Evolutionary conservation across 306 rosid genomes (phyloP).

Genomic region (Mucuna pruriens): DNA sequence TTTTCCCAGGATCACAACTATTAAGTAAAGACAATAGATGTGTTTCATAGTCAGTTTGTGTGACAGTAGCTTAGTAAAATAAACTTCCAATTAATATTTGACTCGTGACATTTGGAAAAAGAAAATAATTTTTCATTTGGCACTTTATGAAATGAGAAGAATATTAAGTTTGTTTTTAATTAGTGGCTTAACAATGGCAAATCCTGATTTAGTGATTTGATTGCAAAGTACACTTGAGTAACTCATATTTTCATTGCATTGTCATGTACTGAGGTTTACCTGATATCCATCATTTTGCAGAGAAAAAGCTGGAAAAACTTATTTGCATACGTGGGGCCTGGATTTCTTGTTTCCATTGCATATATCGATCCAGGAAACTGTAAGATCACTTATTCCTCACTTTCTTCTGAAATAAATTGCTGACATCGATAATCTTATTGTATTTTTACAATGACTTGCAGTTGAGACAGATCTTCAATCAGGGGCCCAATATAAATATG

Average conservation of each 20-base stretch:
- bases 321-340: conserved; percentile 86
- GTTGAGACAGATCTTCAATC: conserved; percentile 92
- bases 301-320: conserved; percentile 84
- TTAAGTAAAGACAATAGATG: neutral
- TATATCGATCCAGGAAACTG: conserved; percentile 97
- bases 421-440: neutral
- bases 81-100: neutral
- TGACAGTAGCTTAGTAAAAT: neutral
- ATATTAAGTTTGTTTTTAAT: neutral
- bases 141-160: neutral
- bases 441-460: conserved; percentile 41
- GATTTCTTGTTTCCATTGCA: conserved; percentile 92
- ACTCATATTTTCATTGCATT: neutral
- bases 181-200: neutral
- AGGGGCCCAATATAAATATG: conserved; percentile 84
- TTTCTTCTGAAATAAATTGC: conserved; percentile 11
- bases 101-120: neutral
- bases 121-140: neutral
- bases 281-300: conserved; percentile 48
- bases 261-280: neutral
- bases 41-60: neutral
- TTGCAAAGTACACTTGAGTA: neutral
- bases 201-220: neutral
- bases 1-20: neutral
- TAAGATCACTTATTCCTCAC: conserved; percentile 45